Evolutionary conservation across 352 stramenopile genomes (phyloP).

Genomic region (Globisporangium viniferum): DNA sequence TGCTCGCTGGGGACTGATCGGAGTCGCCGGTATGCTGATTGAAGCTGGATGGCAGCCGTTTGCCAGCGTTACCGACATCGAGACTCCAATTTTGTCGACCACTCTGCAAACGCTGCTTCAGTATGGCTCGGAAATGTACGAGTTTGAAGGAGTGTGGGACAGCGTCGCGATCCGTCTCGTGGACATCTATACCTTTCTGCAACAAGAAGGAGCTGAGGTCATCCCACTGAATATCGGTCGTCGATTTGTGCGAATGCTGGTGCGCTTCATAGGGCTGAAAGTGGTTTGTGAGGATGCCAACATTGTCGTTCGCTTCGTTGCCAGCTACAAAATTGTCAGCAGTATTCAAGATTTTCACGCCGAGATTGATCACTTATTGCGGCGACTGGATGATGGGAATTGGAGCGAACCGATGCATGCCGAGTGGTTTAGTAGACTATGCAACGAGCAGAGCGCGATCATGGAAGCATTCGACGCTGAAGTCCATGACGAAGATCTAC

Average conservation of each 20-base stretch:
- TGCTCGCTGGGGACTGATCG: conserved; percentile 1
- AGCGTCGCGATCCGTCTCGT: not conserved
- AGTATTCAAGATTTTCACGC: conserved; percentile 1
- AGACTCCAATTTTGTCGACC: not conserved
- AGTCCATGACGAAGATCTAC: not conserved
- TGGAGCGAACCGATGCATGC: conserved; percentile 3
- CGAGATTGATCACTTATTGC: conserved; percentile 1
- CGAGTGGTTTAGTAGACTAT: not conserved
- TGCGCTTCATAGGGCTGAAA: conserved; percentile 1
- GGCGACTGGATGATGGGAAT: not conserved
- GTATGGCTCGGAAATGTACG: not conserved
- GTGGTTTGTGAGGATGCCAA: not conserved
- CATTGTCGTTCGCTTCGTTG: not conserved
- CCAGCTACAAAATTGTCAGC: not conserved
- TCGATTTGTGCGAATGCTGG: not conserved
- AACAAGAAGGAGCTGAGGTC: not conserved
- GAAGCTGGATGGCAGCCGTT: not conserved
- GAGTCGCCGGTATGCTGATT: not conserved
- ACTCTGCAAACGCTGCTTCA: not conserved
- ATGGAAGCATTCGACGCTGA: not conserved
- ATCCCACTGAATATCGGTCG: not conserved
- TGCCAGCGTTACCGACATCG: not conserved
- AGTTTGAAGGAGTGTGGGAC: conserved; percentile 1
- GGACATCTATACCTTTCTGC: not conserved
- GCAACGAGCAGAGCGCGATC: not conserved